Conservation (phyloP, 768 basidiomycete species). For the Agrocybe praecox region DNA sequence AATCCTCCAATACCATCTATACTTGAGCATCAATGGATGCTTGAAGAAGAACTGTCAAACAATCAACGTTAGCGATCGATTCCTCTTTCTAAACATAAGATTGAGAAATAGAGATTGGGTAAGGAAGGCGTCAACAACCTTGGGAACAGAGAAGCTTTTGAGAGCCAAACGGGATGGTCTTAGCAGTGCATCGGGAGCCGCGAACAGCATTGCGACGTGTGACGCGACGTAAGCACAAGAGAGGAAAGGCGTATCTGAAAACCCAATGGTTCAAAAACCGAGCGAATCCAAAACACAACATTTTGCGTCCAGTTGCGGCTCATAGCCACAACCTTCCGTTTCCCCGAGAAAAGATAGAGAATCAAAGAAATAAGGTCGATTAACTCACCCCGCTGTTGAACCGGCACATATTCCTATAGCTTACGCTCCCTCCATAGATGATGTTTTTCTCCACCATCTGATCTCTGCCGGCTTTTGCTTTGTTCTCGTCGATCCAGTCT, state of each 20-base stretch:
- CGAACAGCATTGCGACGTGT: too few species aligned
- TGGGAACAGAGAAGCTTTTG: too few species aligned
- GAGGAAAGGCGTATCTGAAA: neutral
- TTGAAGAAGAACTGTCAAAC: conserved; percentile 63
- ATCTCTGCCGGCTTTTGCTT: conserved; percentile 56
- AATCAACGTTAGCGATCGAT: neutral
- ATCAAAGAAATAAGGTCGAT: neutral
- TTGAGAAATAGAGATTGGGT: too few species aligned
- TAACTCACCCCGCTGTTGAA: conserved; percentile 63
- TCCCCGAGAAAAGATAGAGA: too few species aligned
- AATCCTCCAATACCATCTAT: conserved; percentile 81
- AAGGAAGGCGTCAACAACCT: too few species aligned
- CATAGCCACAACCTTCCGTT: too few species aligned
- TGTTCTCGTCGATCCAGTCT: conserved; percentile 70
- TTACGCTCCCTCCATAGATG: conserved; percentile 45
- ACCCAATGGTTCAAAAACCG: too few species aligned
- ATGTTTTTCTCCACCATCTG: conserved; percentile 56
- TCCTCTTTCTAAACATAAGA: neutral
- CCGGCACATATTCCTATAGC: conserved; percentile 65
- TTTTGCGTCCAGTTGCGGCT: too few species aligned
- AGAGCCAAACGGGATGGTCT: too few species aligned
- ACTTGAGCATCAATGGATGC: conserved; percentile 65
- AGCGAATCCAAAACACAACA: neutral
- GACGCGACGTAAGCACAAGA: neutral
- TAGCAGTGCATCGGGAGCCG: too few species aligned